Conservation (phyloP, 2,329 filamentous ascomycete species). For the Pseudocercospora musae region DNA sequence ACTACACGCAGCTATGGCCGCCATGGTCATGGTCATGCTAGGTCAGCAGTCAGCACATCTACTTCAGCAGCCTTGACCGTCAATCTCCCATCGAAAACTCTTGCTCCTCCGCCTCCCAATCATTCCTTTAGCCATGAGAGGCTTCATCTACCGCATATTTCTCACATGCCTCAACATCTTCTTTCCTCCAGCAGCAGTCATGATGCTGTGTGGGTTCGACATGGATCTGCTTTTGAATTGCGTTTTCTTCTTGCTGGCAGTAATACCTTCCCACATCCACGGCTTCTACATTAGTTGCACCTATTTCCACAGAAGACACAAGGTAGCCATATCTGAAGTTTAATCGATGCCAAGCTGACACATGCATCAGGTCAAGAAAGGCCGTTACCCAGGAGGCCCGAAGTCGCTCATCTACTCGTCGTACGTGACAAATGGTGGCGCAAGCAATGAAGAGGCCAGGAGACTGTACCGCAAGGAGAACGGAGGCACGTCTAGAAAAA, state of each 20-base stretch:
- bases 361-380: constrained; percentile 34
- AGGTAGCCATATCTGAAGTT: constrained; percentile 21
- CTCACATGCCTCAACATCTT: constrained; percentile 40
- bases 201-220: constrained; percentile 37
- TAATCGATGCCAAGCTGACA: constrained; percentile 4
- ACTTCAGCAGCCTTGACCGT: not conserved
- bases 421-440: constrained; percentile 39
- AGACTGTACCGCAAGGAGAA: constrained; percentile 30
- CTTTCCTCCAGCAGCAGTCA: constrained; percentile 40
- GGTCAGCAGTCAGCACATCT: not conserved
- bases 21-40: not conserved
- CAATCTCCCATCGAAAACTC: not conserved
- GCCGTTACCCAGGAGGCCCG: constrained; percentile 37
- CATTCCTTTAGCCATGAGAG: constrained; percentile 17
- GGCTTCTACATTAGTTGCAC: constrained; percentile 42
- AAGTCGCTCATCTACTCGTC: constrained; percentile 37
- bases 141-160: constrained; percentile 32
- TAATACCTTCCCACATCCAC: constrained; percentile 42
- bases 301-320: constrained; percentile 40
- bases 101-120: not conserved
- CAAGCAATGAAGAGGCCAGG: constrained; percentile 33
- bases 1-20: not conserved
- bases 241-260: constrained; percentile 40
- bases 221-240: constrained; percentile 39
- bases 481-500: constrained; percentile 5